Base-by-base conservation (phyloP, 257 asterid genomes). In the Nicotiana noctiflora region DNA sequence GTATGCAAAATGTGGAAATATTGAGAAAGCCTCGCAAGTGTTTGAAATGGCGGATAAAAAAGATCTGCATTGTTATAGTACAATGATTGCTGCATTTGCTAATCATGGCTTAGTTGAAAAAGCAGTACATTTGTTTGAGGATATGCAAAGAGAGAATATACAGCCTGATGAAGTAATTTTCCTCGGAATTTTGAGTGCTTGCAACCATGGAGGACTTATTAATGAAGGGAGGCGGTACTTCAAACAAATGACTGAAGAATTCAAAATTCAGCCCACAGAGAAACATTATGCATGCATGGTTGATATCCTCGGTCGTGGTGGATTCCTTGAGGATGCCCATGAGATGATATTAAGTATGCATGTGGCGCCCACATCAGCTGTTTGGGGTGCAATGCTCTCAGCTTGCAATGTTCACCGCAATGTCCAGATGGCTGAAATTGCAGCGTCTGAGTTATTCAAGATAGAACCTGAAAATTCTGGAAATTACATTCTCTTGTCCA, bases 381-480 rank as follows among this genome's bases (percentile, higher is more conserved):
- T 59, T 52, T 84, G 82, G 63, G 77, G 75, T 80, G 60, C 84
- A 75, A 80, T 84, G 63, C 74, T 75, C 55, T 53, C 68, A 34
- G 75, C 64, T 37, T 80, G 74, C 55, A 75, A 40, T 25, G 59
- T 80, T 81, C 79, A 81, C 49, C 23, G 21, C 29, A 81, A 81
- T 60, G 76, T 60, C 67, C 40, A 46, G 79, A 55, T 81, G 79
- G 84, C 84, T 81, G 81, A 74, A 75, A 62, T 75, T 72, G 81
- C 84, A 49, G 76, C 84, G 0, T 27, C 55, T 66, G 67, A 59
- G 72, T 56, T 65, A 67, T 81, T 81, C 53, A 66, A 31, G 76
- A 81, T 81, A 59, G 84, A 81, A 62, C 84, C 82, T 65, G 79
- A 80, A 51, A 81, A 67, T 56, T 84, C 80, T 6, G 77, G 81